A percentile compares a stretch with the other conserved stretches of the same genome.
Evolutionary conservation across 306 rosid genomes (phyloP).

Genomic region (Myrica gale): DNA sequence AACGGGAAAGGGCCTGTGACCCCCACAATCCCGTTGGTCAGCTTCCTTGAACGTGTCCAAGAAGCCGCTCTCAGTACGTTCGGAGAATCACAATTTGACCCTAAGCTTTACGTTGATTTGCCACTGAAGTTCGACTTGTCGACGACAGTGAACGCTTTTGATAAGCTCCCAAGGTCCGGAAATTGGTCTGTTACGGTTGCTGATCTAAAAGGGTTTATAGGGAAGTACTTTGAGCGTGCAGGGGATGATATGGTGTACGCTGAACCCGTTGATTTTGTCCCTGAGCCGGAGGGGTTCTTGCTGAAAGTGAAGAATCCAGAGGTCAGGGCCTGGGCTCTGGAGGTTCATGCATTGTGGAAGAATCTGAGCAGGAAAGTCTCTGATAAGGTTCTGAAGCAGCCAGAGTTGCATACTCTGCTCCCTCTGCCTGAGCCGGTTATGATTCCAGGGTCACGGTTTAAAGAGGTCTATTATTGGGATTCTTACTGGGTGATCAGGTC

Average conservation of each 20-base stretch:
- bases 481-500: constrained; percentile 90
- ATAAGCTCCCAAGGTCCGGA: constrained; percentile 31
- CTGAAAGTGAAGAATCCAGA: constrained; percentile 53
- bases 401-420: constrained; percentile 62
- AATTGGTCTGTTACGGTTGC: constrained; percentile 38
- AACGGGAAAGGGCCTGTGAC: constrained; percentile 18
- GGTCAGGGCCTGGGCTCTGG: constrained; percentile 73
- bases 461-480: constrained; percentile 94
- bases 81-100: constrained; percentile 48
- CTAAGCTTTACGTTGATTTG: constrained; percentile 72
- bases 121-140: constrained; percentile 50
- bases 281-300: constrained; percentile 61
- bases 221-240: constrained; percentile 42
- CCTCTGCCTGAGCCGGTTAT: constrained; percentile 51
- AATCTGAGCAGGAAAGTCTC: constrained; percentile 58
- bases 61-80: constrained; percentile 48
- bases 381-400: constrained; percentile 36
- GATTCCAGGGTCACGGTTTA: constrained; percentile 81
- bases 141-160: constrained; percentile 44
- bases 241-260: constrained; percentile 65
- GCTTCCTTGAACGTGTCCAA: constrained; percentile 61
- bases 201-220: constrained; percentile 41
- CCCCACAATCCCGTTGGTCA: constrained; percentile 52
- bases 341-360: constrained; percentile 77
- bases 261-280: constrained; percentile 59